Evolutionary conservation across 805 yeast genomes (phyloP).

Genomic region (Yamadazyma scolyti): DNA sequence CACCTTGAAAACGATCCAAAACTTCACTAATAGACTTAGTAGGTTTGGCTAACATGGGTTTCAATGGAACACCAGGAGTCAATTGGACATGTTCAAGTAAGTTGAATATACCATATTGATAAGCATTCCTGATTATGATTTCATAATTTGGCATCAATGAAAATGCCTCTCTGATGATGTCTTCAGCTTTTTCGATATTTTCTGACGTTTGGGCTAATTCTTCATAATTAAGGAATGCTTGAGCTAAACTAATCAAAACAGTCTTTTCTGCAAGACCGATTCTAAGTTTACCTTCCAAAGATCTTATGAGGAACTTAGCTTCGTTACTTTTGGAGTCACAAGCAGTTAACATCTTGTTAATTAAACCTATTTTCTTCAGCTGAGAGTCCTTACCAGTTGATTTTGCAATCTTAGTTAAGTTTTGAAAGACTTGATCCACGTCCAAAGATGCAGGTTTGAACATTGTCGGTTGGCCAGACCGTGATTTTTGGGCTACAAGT

Average conservation of each 20-base stretch:
- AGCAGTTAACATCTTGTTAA: constrained; percentile 80
- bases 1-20: constrained; percentile 80
- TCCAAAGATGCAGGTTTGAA: constrained; percentile 84
- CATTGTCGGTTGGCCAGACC: constrained; percentile 88
- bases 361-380: constrained; percentile 67
- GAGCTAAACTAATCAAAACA: constrained; percentile 77
- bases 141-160: constrained; percentile 91
- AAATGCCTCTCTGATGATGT: constrained; percentile 76
- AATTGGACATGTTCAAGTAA: constrained; percentile 66
- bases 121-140: constrained; percentile 61
- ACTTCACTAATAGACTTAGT: constrained; percentile 92
- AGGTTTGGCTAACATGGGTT: constrained; percentile 98
- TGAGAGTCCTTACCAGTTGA: constrained; percentile 82
- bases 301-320: constrained; percentile 86
- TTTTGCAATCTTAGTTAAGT: constrained; percentile 72
- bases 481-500: constrained; percentile 75
- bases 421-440: constrained; percentile 67
- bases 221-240: constrained; percentile 72
- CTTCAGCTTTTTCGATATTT: constrained; percentile 63
- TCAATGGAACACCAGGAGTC: constrained; percentile 90
- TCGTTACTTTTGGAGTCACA: constrained; percentile 68
- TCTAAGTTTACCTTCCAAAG: constrained; percentile 87
- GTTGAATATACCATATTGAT: constrained; percentile 64
- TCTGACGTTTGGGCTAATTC: constrained; percentile 33
- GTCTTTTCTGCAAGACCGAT: constrained; percentile 95